phyloP scores from a whole-genome alignment of 768 basidiomycete species.

The Kondoa subrosea region DNA sequence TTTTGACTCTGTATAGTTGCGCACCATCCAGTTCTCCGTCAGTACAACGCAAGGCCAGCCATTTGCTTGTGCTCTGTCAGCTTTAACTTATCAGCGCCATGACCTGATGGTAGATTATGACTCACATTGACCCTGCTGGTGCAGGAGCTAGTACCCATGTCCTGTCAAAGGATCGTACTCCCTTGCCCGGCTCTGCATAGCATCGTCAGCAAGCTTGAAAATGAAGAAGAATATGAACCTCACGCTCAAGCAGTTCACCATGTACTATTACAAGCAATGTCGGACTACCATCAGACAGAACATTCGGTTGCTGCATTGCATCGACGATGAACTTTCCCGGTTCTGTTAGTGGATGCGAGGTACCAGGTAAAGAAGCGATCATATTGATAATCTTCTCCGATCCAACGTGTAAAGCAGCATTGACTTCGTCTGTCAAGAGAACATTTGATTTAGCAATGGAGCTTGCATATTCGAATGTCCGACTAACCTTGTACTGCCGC shows the following conservation, averaged over 20 bases:
- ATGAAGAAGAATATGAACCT: conserved; percentile 27
- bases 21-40: conserved; percentile 70
- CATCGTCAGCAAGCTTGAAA: background rate
- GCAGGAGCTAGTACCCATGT: conserved; percentile 74
- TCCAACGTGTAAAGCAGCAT: conserved; percentile 51
- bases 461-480: background rate
- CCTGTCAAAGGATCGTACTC: conserved; percentile 80
- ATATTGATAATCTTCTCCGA: conserved; percentile 47
- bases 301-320: conserved; percentile 43
- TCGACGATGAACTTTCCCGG: conserved; percentile 75
- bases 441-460: background rate
- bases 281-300: conserved; percentile 31
- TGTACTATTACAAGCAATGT: conserved; percentile 57
- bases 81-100: background rate
- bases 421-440: conserved; percentile 24
- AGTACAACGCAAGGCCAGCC: conserved; percentile 84
- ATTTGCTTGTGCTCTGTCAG: conserved; percentile 49
- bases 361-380: conserved; percentile 51
- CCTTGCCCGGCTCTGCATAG: conserved; percentile 47
- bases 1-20: conserved; percentile 63
- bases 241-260: conserved; percentile 82
- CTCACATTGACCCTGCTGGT: conserved; percentile 58
- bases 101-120: conserved; percentile 13
- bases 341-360: conserved; percentile 64
- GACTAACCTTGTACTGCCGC: too few relatives aligned